Evolutionary conservation across 139 green algal species (phyloP).

Genomic region (Chlamydomonas sp.): DNA sequence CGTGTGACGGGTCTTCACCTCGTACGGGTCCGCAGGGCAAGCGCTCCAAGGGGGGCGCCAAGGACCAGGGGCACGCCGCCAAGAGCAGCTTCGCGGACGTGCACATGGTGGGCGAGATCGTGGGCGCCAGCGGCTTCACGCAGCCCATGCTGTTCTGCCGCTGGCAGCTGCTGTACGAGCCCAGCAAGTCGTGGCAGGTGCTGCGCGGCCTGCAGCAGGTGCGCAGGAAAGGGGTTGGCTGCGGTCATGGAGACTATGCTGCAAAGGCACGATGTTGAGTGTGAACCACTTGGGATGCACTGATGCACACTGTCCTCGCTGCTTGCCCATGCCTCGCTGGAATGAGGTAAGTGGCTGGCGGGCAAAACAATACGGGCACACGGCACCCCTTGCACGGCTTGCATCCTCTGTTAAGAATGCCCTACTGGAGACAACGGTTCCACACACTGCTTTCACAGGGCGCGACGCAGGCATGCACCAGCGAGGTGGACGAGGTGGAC

Average conservation of each 20-base stretch:
- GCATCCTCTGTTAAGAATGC: no score
- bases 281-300: no score
- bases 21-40: not conserved
- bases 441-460: not conserved
- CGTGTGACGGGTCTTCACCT: no score
- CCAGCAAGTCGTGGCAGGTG: slow-evolving; percentile 43
- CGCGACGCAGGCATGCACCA: slow-evolving; percentile 31
- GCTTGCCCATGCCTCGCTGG: no score
- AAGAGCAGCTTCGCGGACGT: slow-evolving; percentile 4
- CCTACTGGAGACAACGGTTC: not conserved
- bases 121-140: slow-evolving; percentile 36
- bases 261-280: not conserved
- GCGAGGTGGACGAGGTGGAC: slow-evolving; percentile 7
- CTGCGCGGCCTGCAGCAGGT: slow-evolving; percentile 32
- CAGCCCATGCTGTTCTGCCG: slow-evolving; percentile 36
- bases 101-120: slow-evolving; percentile 48
- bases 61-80: not conserved
- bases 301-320: no score
- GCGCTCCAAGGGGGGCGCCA: not conserved
- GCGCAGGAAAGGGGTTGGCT: not conserved
- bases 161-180: slow-evolving; percentile 46
- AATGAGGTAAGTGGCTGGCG: no score
- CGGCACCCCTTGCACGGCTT: no score
- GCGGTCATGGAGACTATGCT: not conserved
- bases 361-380: no score